Evolutionary conservation across 2,329 filamentous ascomycete genomes (phyloP).

Genomic region (Penicillium carneum): DNA sequence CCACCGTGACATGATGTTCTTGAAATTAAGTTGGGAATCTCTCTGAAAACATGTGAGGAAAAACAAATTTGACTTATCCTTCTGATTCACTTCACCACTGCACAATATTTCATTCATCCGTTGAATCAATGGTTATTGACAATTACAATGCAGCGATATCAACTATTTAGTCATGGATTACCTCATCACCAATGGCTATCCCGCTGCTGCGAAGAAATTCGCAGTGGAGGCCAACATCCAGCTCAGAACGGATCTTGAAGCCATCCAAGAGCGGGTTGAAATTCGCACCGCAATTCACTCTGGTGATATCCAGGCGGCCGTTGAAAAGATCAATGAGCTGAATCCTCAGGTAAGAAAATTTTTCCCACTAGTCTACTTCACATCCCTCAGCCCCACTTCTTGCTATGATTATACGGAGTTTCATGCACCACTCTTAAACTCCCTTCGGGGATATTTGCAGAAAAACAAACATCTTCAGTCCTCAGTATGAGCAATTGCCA

Average conservation of each 20-base stretch:
- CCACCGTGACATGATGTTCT: conserved; percentile 73
- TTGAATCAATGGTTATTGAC: conserved; percentile 39
- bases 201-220: conserved; percentile 89
- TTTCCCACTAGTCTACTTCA: conserved; percentile 19
- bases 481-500: conserved; percentile 76
- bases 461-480: conserved; percentile 79
- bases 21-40: conserved; percentile 99
- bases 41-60: conserved; percentile 97
- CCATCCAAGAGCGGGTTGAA: conserved; percentile 78
- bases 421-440: conserved; percentile 99
- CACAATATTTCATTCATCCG: conserved; percentile 8
- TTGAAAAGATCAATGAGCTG: conserved; percentile 85
- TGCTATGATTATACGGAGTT: conserved; percentile 92
- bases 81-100: conserved; percentile 60
- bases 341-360: conserved; percentile 81
- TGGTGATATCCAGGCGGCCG: conserved; percentile 84
- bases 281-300: conserved; percentile 85
- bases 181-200: conserved; percentile 92
- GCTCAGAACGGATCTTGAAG: conserved; percentile 73
- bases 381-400: conserved; percentile 45
- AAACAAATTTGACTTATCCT: conserved; percentile 78
- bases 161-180: conserved; percentile 97
- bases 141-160: conserved; percentile 73
- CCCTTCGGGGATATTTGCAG: conserved; percentile 82
- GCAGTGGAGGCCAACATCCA: conserved; percentile 89